Evolutionary conservation across 164 flowering plant genomes (phyloP).

Genomic region (Warburgia ugandensis): DNA sequence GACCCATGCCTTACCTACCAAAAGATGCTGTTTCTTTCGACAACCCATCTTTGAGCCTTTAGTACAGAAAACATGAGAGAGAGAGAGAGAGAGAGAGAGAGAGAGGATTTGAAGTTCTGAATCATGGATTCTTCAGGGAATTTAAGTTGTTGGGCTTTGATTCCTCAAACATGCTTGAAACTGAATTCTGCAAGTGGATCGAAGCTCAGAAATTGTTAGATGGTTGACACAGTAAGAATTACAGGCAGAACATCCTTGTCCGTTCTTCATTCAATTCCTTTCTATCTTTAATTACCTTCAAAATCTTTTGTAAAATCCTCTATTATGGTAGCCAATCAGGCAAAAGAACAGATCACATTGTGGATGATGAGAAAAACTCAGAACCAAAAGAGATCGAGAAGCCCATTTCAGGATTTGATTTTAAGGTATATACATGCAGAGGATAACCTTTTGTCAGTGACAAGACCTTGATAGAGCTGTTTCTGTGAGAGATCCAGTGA

Average conservation of each 20-base stretch:
- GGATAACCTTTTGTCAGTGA: slow-evolving; percentile 36
- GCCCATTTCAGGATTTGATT: no score
- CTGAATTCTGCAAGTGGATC: neutral
- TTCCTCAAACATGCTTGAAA: slow-evolving; percentile 1
- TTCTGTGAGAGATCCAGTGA: slow-evolving; percentile 33
- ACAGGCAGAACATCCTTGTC: neutral
- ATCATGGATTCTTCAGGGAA: slow-evolving; percentile 7
- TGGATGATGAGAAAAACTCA: no score
- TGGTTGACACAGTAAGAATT: neutral
- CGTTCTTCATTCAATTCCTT: neutral
- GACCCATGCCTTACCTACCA: no score
- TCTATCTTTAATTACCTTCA: neutral
- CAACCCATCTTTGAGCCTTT: no score
- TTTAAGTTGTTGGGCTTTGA: slow-evolving; percentile 5
- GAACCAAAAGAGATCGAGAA: no score
- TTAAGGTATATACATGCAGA: no score
- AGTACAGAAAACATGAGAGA: no score
- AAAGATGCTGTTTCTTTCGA: no score
- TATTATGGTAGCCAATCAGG: slow-evolving; percentile 24
- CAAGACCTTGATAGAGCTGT: slow-evolving; percentile 45
- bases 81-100: neutral
- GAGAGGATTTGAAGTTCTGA: no score
- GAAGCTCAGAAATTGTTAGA: neutral
- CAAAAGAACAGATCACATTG: slow-evolving; percentile 15
- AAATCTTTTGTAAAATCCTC: slow-evolving; percentile 1